Conservation (phyloP, 805 yeast genomes). For the Sporopachydermia lactativora region DNA sequence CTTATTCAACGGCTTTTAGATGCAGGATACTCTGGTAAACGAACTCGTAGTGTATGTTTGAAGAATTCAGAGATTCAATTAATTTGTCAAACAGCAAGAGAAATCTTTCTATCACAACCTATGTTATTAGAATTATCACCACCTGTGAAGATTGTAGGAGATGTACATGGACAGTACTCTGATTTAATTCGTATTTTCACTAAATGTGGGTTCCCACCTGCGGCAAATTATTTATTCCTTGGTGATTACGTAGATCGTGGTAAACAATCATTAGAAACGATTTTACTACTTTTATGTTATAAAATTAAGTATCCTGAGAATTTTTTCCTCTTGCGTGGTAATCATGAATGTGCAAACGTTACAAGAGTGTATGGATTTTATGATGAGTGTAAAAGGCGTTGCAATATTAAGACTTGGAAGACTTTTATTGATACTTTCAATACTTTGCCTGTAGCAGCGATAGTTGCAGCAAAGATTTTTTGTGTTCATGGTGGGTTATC, state of each 20-base stretch:
- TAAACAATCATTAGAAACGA: constrained; percentile 89
- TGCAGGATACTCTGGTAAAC: constrained; percentile 91
- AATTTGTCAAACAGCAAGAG: constrained; percentile 79
- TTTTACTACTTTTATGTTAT: constrained; percentile 73
- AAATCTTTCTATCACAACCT: constrained; percentile 83
- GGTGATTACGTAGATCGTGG: constrained; percentile 99
- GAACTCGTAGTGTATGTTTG: constrained; percentile 79
- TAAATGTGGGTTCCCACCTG: constrained; percentile 94
- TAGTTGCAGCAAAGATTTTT: constrained; percentile 89
- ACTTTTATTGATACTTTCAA: constrained; percentile 88
- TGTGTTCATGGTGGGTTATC: constrained; percentile 80
- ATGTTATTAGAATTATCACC: constrained; percentile 75
- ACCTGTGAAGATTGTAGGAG: constrained; percentile 82
- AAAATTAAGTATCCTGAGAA: constrained; percentile 95
- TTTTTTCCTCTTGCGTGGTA: constrained; percentile 84
- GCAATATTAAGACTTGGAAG: constrained; percentile 90
- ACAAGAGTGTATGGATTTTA: constrained; percentile 95
- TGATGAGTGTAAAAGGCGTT: constrained; percentile 93
- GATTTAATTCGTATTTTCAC: constrained; percentile 85
- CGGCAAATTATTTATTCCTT: constrained; percentile 77
- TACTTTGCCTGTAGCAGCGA: constrained; percentile 89
- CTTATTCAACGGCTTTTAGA: constrained; percentile 82
- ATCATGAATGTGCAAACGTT: constrained; percentile 95
- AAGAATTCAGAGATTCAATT: constrained; percentile 81
- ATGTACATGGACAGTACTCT: constrained; percentile 93